Evolutionary conservation across 2,329 filamentous ascomycete species (phyloP).

Genomic region (Fusarium lyarnte): DNA sequence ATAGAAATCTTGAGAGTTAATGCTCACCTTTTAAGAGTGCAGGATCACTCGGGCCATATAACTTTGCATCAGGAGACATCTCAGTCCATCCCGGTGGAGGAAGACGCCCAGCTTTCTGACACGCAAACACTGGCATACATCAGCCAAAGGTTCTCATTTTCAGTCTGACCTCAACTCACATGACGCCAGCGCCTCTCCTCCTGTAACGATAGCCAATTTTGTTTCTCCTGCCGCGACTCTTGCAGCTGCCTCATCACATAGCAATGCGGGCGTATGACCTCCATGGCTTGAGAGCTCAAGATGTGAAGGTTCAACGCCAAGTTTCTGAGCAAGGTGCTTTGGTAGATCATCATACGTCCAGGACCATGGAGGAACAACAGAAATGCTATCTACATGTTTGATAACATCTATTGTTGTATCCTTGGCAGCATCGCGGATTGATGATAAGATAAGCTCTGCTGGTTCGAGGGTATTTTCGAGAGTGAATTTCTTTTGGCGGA

Average conservation of each 20-base stretch:
- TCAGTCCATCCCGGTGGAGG: constrained; percentile 70
- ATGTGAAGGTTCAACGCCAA: constrained; percentile 59
- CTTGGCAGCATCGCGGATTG: constrained; percentile 60
- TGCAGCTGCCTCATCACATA: constrained; percentile 71
- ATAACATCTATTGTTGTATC: constrained; percentile 51
- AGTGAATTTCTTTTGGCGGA: constrained; percentile 64
- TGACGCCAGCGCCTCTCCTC: constrained; percentile 72
- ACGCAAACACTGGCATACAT: constrained; percentile 44
- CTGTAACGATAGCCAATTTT: constrained; percentile 67
- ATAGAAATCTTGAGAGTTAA: too few relatives aligned
- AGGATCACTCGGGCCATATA: constrained; percentile 58
- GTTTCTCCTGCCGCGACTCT: constrained; percentile 63
- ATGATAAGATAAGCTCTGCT: constrained; percentile 65
- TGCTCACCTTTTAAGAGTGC: constrained; percentile 46
- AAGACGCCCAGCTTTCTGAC: constrained; percentile 44
- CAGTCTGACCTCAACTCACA: constrained; percentile 45
- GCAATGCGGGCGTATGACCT: constrained; percentile 68
- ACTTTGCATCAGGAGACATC: constrained; percentile 55
- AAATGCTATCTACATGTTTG: constrained; percentile 62
- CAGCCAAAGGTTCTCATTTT: accelerated
- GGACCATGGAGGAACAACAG: constrained; percentile 71
- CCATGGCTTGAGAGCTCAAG: constrained; percentile 66
- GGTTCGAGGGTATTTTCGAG: constrained; percentile 65
- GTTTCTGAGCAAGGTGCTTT: constrained; percentile 58
- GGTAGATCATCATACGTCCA: constrained; percentile 72